Evolutionary conservation across 441 rosid genomes (phyloP), one percentile per base, ranked within the genome.

Genomic region (Flueggea neowawraea): DNA sequence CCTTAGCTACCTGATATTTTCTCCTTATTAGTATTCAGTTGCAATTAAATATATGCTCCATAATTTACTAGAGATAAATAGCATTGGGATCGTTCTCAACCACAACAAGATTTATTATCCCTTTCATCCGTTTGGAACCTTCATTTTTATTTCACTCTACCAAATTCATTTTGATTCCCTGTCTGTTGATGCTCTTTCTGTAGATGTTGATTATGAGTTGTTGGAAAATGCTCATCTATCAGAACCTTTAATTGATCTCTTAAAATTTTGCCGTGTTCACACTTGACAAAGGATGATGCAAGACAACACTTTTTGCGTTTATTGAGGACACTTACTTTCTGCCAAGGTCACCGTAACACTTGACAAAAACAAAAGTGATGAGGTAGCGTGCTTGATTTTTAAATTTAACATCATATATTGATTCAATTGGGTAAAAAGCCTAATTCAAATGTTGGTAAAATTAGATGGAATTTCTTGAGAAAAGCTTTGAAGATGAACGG

Each of bases 251-350:
- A 41, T 58, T 66, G 13, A 58, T 28, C 16, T 55, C 54, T 67
- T 52, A 49, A 50, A 45, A 28, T 72, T 59, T 70, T 70, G 52
- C 39, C 53, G 50, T 75, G 65, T 62, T 91, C 91, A 80, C 83
- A 88, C 70, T 52, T 91, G 66, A 79, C 95, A 17, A 91, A 91
- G 72, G 97, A 91, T 82, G 99, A 91, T 69, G 97, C 96, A n/a
- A 89, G 98, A 61, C 98, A 90, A 47, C 99, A 95, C 67, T 95
- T 95, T 78, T 77, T 91, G 62, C 85, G 93, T 67, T 85, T 88
- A 74, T 65, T 95, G 73, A 80, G 93, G 72, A 77, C 84, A 54
- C 82, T 95, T 67, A 97, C 98, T 53, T n/a, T n/a, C n/a, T n/a
- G n/a, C n/a, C n/a, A n/a, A n/a, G n/a, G n/a, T n/a, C n/a, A n/a